Evolutionary conservation across 2,329 filamentous ascomycete species (phyloP).

Genomic region (Cordyceps cicadae): DNA sequence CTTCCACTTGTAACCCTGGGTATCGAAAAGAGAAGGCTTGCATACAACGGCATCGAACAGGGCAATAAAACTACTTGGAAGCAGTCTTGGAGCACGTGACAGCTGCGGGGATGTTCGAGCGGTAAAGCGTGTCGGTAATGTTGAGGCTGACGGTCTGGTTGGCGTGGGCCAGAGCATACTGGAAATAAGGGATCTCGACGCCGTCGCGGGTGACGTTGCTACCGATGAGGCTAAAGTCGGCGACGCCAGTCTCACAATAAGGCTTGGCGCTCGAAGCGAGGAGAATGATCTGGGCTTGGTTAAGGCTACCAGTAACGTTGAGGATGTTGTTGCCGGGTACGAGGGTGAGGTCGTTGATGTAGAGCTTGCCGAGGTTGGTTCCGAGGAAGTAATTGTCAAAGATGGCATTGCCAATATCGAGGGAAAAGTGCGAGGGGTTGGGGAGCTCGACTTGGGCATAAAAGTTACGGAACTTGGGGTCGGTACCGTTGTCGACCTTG

Average conservation of each 20-base stretch:
- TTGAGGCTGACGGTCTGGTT: slow-evolving; percentile 46
- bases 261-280: slow-evolving; percentile 30
- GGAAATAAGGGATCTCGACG: slow-evolving; percentile 47
- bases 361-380: slow-evolving; percentile 44
- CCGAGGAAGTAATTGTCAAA: slow-evolving; percentile 51
- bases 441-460: slow-evolving; percentile 50
- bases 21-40: background rate
- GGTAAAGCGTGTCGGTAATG: slow-evolving; percentile 36
- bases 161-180: slow-evolving; percentile 42
- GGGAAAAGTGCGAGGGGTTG: slow-evolving; percentile 55
- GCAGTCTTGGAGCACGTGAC: background rate
- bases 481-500: slow-evolving; percentile 29
- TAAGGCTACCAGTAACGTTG: slow-evolving; percentile 44
- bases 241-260: slow-evolving; percentile 45
- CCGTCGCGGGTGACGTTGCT: slow-evolving; percentile 43
- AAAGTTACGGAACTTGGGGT: slow-evolving; percentile 44
- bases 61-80: background rate
- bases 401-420: slow-evolving; percentile 58
- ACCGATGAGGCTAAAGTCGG: slow-evolving; percentile 49
- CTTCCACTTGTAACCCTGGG: background rate
- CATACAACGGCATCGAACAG: background rate
- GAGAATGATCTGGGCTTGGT: slow-evolving; percentile 40
- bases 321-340: slow-evolving; percentile 50
- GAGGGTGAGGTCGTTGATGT: slow-evolving; percentile 50
- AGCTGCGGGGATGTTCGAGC: background rate